Percentiles rank a stretch among this genome's conserved stretches.
Conservation (phyloP, 192 early-diverging fungal genomes). For the Glomus cerebriforme region DNA sequence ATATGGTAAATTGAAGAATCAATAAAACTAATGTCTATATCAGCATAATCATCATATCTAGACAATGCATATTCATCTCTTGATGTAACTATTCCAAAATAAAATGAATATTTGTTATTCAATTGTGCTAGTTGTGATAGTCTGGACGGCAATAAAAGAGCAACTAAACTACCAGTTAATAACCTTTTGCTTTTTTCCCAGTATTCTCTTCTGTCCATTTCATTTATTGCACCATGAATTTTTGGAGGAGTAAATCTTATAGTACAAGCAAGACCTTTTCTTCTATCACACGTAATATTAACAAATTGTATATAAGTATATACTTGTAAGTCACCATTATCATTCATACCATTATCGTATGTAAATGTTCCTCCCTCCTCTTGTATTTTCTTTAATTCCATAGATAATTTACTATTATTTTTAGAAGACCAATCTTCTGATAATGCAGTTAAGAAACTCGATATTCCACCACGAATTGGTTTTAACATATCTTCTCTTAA, state of each 20-base stretch:
- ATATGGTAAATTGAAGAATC: slow-evolving; percentile 36
- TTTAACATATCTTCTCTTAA: slow-evolving; percentile 60
- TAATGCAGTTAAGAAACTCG: slow-evolving; percentile 35
- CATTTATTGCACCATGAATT: not conserved
- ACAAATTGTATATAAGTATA: not conserved
- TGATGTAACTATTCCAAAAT: slow-evolving; percentile 40
- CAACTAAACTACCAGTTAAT: slow-evolving; percentile 40
- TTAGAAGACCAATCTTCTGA: slow-evolving; percentile 17
- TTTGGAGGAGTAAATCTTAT: not conserved
- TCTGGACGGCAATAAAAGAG: slow-evolving; percentile 36
- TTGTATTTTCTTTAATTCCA: slow-evolving; percentile 13
- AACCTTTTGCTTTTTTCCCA: slow-evolving; percentile 4
- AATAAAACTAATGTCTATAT: slow-evolving; percentile 37
- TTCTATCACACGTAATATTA: not conserved
- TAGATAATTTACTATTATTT: no score
- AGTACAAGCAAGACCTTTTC: not conserved
- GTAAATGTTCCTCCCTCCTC: not conserved
- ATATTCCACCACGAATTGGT: slow-evolving; percentile 46
- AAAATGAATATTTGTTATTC: not conserved
- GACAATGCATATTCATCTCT: slow-evolving; percentile 38
- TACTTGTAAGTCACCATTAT: not conserved
- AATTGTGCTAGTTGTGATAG: no score
- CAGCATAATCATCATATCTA: slow-evolving; percentile 1
- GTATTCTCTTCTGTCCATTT: not conserved
- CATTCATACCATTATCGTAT: no score